Evolutionary conservation across 2,329 filamentous ascomycete species (phyloP), one percentile per base, ranked within the genome.

Genomic region (Sporothrix brasiliensis): DNA sequence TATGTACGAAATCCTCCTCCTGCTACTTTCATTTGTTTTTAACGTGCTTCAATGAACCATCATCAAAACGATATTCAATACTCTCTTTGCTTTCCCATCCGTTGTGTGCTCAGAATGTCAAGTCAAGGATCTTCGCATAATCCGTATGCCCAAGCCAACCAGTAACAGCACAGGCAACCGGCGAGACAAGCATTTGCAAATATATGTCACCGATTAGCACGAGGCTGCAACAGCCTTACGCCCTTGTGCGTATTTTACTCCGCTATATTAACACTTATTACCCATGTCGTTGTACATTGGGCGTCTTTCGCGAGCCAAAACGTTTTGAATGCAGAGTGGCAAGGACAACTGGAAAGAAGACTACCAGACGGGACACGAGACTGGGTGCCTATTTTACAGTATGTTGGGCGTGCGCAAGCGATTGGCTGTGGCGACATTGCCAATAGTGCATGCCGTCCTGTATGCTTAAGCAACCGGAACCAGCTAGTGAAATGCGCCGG

Each of bases 351-450:
- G 13, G 27, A n/a, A 27, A 47, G 13, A 41, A 9, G 14, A 30
- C 27, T 27, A 41, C 6, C 34, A 49, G 4, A 30, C 2, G 10
- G 24, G 10, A 21, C n/a, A 68, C 44, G 39, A 21, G 49, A 47
- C 44, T 34, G 34, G 6, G 41, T 44, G 41, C 41, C 41, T 16
- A 13, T 44, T 16, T 13, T 34, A 10, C 13, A 24, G 21, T 16
- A 49, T n/a, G 39, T 4, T n/a, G n/a, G 56, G 56, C 58, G 56
- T 63, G 68, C 27, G 56, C 68, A 27, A 63, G 68, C 34, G 56
- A 69, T 54, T 69, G 68, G 68, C 56, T 53, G 68, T 44, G 30
- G 68, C 49, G 63, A 49, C 41, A 63, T 11, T 41, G 41, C 39
- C 39, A 34, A 9, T 34, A 41, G 14, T 58, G 27, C 27, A 4